Base-by-base conservation (phyloP, 495 filamentous ascomycete genomes). In the Penicillium bialowiezense region DNA sequence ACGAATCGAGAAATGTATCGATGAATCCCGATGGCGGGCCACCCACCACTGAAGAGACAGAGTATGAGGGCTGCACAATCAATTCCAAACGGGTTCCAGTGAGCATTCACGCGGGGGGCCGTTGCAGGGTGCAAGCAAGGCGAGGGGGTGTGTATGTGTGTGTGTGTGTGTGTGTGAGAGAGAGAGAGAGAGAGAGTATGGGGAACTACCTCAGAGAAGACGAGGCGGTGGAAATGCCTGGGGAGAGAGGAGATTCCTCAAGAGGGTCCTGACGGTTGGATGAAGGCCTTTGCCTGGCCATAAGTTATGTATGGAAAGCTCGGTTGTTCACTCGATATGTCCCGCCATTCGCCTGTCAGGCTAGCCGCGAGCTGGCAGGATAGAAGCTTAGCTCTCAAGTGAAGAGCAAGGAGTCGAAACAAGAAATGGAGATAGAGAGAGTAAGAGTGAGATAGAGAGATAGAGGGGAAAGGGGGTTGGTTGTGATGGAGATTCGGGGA, bases 261-360 rank as follows among this genome's bases (percentile, higher is more conserved):
- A 68, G 64, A 64, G 73, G 69, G 70, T 74, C 71, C 71, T 76
- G 73, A 58, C 69, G 71, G 63, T 69, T 67, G 65, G 60, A 52
- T 60, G 62, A 67, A 60, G 70, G 66, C 67, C 68, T 72, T 72
- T 69, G 70, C 55, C 70, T 76, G 70, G 73, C 73, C 73, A 76
- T 76, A 76, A 70, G 73, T 74, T 69, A 65, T 63, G 54, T 73
- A 60, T 59, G 50, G 57, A 58, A 53, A 61, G 60, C 56, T 68
- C 31, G 57, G 60, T 65, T 54, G 49, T 52, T 63, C 62, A 63
- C 70, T 4, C 65, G 66, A 39, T 58, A 70, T 63, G 73, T 67
- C 65, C 71, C 70, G 75, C 75, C 75, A 79, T 77, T 57, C 70
- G 71, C 65, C 55, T 58, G 32, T 45, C 32, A 41, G 34, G 41